Evolutionary conservation across 352 stramenopile genomes (phyloP).

Genomic region (Phytopythium montanum): DNA sequence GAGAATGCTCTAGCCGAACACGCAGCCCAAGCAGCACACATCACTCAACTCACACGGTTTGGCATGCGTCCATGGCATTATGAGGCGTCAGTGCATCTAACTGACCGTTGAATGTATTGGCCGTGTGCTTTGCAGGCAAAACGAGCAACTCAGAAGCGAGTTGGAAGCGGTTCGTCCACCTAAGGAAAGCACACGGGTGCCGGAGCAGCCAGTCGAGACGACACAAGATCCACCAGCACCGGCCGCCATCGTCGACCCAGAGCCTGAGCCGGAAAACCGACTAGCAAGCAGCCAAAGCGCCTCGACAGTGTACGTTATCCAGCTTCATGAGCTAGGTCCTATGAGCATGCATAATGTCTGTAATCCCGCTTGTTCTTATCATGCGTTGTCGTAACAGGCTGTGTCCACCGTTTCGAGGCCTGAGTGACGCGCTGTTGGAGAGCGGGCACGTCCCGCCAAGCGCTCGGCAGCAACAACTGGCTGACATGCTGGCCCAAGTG

Average conservation of each 20-base stretch:
- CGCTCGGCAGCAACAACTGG: neutral
- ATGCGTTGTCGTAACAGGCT: neutral
- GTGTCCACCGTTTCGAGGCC: neutral
- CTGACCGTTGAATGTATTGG: too few species aligned
- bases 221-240: neutral
- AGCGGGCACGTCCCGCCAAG: neutral
- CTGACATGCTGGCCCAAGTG: neutral
- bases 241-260: neutral
- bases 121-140: too few species aligned
- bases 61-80: too few species aligned
- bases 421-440: neutral
- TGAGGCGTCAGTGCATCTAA: too few species aligned
- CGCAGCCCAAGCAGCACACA: neutral
- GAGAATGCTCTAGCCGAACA: neutral
- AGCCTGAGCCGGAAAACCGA: neutral
- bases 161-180: too few species aligned
- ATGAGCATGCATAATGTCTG: neutral
- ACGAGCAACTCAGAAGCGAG: too few species aligned
- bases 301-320: neutral
- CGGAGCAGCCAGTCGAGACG: neutral
- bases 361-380: neutral
- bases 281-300: neutral
- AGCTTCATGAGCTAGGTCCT: too few species aligned
- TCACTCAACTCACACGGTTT: too few species aligned
- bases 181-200: too few species aligned